These are phyloP conservation scores for Manihot esculenta DNA, from an alignment of 441 rosid genomes.

Conservation along the genomic window DNA sequence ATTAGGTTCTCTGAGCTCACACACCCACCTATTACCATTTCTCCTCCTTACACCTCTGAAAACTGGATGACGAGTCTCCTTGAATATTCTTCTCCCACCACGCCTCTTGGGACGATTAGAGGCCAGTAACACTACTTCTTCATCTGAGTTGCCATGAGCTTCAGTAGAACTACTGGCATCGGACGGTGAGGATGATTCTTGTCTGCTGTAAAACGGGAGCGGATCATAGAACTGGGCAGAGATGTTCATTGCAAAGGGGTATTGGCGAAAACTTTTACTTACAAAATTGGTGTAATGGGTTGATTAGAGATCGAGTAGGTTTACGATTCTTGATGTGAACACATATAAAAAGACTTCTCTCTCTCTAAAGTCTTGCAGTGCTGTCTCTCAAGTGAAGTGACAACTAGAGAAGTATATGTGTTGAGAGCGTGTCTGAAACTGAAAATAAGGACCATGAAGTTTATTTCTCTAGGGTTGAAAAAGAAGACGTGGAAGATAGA, in stretches of 20 bases:
- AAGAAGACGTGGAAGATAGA: too few relatives aligned
- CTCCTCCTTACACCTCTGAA: conserved; percentile 72
- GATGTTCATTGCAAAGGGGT: conserved; percentile 3
- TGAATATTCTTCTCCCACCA: conserved; percentile 67
- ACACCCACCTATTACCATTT: conserved; percentile 79
- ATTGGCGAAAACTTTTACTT: too few relatives aligned
- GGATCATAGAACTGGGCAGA: conserved; percentile 16
- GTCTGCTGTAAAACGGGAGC: neutral
- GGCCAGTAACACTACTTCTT: conserved; percentile 47
- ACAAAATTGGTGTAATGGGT: too few relatives aligned
- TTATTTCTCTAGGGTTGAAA: too few relatives aligned
- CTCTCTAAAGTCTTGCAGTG: too few relatives aligned
- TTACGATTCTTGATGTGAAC: too few relatives aligned
- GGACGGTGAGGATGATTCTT: conserved; percentile 21
- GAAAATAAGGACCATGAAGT: too few relatives aligned
- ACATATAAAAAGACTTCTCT: too few relatives aligned
- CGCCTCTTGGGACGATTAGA: conserved; percentile 65
- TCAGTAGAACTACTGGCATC: conserved; percentile 13
- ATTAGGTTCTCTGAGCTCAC: conserved; percentile 70
- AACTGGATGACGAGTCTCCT: conserved; percentile 89
- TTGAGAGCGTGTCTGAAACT: too few relatives aligned
- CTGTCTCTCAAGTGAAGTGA: too few relatives aligned
- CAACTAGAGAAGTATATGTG: too few relatives aligned
- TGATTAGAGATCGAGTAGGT: too few relatives aligned
- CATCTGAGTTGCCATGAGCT: conserved; percentile 29